These are phyloP conservation scores for Trichomonas vaginalis DNA, from an alignment of 208 protist genomes.

Conservation along the genomic window DNA sequence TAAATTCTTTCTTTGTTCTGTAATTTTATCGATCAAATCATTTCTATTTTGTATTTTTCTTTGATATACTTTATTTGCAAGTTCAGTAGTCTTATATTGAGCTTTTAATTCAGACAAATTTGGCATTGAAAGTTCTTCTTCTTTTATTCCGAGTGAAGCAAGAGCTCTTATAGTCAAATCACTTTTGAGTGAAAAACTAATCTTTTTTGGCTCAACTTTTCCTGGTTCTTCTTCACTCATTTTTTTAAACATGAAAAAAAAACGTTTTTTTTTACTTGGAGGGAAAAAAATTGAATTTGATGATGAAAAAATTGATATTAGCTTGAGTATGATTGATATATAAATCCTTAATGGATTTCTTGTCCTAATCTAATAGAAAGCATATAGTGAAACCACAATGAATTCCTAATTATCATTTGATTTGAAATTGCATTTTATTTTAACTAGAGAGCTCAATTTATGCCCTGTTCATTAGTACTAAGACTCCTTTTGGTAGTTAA, in stretches of 20 bases:
- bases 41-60: background rate
- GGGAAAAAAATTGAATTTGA: too few species aligned
- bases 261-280: background rate
- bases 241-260: background rate
- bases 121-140: background rate
- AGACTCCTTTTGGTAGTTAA: too few species aligned
- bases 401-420: too few species aligned
- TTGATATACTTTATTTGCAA: background rate
- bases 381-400: too few species aligned
- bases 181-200: background rate
- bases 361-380: too few species aligned
- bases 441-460: too few species aligned
- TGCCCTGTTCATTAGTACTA: too few species aligned
- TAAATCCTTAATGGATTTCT: too few species aligned
- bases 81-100: background rate
- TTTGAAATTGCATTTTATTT: too few species aligned
- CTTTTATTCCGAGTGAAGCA: background rate
- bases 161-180: background rate
- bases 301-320: too few species aligned
- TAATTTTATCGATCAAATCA: background rate
- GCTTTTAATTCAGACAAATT: background rate
- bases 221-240: background rate
- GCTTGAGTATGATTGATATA: too few species aligned
- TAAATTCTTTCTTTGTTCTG: background rate
- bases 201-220: background rate